Percentiles rank a stretch among this genome's conserved stretches.
Conservation (phyloP, 805 yeast species). For the Suhomyces tanzawaensis region DNA sequence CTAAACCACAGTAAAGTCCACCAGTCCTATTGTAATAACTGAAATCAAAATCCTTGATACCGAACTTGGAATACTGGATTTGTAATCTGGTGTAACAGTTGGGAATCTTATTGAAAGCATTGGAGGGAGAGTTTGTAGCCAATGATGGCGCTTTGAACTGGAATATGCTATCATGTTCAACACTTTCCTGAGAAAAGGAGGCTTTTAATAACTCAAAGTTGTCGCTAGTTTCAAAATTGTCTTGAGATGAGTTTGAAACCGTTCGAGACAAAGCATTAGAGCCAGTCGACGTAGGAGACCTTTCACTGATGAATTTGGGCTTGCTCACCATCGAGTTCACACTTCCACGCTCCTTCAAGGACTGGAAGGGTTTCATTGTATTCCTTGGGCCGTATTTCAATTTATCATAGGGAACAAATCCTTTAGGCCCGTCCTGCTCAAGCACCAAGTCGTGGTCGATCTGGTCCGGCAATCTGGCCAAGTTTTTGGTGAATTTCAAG, state of each 20-base stretch:
- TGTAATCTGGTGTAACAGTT: constrained; percentile 72
- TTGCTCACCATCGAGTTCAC: constrained; percentile 15
- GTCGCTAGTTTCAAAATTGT: constrained; percentile 6
- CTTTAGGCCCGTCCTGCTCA: constrained; percentile 14
- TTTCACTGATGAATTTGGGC: constrained; percentile 64
- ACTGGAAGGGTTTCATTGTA: constrained; percentile 40
- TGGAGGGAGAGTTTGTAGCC: not conserved
- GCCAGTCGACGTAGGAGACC: constrained; percentile 5
- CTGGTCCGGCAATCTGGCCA: constrained; percentile 57
- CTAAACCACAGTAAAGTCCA: constrained; percentile 69
- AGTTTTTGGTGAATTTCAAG: constrained; percentile 53
- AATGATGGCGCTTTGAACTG: constrained; percentile 13
- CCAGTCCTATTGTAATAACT: constrained; percentile 72
- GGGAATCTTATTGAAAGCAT: constrained; percentile 43
- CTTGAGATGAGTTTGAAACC: constrained; percentile 7
- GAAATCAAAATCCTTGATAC: constrained; percentile 93
- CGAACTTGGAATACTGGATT: constrained; percentile 82
- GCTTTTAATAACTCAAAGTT: constrained; percentile 1
- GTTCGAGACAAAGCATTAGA: constrained; percentile 12
- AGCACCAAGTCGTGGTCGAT: constrained; percentile 50
- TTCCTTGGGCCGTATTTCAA: constrained; percentile 59
- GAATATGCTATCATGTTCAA: constrained; percentile 13
- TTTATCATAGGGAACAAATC: constrained; percentile 45
- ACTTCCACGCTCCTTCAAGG: constrained; percentile 23
- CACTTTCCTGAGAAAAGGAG: not conserved